Evolutionary conservation across 2,329 filamentous ascomycete species (phyloP).

Genomic region (Penicillium frequentans): DNA sequence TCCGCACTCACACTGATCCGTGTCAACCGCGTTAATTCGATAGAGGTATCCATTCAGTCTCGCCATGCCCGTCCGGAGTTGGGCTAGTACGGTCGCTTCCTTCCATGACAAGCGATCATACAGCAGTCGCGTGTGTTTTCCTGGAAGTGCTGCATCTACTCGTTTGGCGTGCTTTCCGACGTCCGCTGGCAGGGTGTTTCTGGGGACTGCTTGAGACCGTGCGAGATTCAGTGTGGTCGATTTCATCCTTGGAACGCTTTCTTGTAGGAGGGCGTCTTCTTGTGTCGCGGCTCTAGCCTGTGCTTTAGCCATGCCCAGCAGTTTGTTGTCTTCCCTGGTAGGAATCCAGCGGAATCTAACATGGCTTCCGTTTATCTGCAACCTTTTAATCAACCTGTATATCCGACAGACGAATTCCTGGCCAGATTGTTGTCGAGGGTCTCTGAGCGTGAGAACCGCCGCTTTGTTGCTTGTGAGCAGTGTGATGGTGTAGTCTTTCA

Average conservation of each 20-base stretch:
- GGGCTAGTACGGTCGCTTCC: too few relatives aligned
- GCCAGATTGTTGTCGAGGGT: conserved; percentile 20
- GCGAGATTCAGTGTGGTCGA: too few relatives aligned
- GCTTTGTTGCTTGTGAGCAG: conserved; percentile 26
- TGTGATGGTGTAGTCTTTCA: conserved; percentile 21
- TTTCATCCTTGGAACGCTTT: conserved; percentile 19
- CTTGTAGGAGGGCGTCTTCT: conserved; percentile 16
- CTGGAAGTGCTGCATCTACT: too few relatives aligned
- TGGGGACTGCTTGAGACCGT: too few relatives aligned
- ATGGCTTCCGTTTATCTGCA: conserved; percentile 19
- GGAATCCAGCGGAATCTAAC: conserved; percentile 20
- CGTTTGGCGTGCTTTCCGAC: too few relatives aligned
- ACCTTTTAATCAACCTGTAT: conserved; percentile 23
- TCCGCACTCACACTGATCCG: too few relatives aligned
- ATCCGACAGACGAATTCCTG: conserved; percentile 20
- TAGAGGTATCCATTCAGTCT: too few relatives aligned
- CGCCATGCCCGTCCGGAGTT: too few relatives aligned
- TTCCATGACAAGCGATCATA: too few relatives aligned
- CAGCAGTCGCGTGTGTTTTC: too few relatives aligned
- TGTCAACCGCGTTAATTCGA: too few relatives aligned
- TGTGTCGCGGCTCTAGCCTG: conserved; percentile 21
- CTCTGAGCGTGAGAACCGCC: conserved; percentile 22
- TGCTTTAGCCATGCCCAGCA: conserved; percentile 21
- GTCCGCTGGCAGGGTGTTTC: too few relatives aligned
- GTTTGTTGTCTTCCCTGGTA: conserved; percentile 14